These are phyloP conservation scores for Verbascum thapsus DNA, from an alignment of 257 asterid species.

Conservation along the genomic window DNA sequence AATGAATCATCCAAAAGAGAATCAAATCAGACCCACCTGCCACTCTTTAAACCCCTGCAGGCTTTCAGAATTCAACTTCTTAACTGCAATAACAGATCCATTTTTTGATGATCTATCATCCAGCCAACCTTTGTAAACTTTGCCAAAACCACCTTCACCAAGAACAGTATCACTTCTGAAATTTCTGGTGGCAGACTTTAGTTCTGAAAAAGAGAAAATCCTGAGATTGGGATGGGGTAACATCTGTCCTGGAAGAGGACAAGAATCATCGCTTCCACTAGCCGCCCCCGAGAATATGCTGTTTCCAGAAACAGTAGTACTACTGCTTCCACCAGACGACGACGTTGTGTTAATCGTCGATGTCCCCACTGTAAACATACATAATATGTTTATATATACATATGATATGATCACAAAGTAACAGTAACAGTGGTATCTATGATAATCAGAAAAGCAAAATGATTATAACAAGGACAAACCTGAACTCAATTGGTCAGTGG, in stretches of 20 bases:
- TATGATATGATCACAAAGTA: too few species aligned
- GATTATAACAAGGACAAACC: slow-evolving; percentile 17
- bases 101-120: slow-evolving; percentile 47
- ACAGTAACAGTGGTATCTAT: too few species aligned
- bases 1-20: too few species aligned
- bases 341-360: slow-evolving; percentile 33
- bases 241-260: slow-evolving; percentile 37
- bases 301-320: slow-evolving; percentile 29
- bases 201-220: slow-evolving; percentile 38
- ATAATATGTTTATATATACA: too few species aligned
- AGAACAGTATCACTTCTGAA: slow-evolving; percentile 43
- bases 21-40: slow-evolving; percentile 47
- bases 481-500: slow-evolving; percentile 38
- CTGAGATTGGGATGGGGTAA: slow-evolving; percentile 50
- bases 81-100: slow-evolving; percentile 64
- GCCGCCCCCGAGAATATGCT: slow-evolving; percentile 37
- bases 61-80: slow-evolving; percentile 73
- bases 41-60: slow-evolving; percentile 78
- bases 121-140: slow-evolving; percentile 88
- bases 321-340: slow-evolving; percentile 1
- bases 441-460: too few species aligned
- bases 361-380: slow-evolving; percentile 24
- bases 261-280: slow-evolving; percentile 18
- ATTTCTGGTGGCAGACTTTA: slow-evolving; percentile 44
- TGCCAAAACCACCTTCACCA: slow-evolving; percentile 56